These are phyloP conservation scores for Globisporangium irregulare DNA, from an alignment of 352 stramenopile genomes.

Conservation along the genomic window DNA sequence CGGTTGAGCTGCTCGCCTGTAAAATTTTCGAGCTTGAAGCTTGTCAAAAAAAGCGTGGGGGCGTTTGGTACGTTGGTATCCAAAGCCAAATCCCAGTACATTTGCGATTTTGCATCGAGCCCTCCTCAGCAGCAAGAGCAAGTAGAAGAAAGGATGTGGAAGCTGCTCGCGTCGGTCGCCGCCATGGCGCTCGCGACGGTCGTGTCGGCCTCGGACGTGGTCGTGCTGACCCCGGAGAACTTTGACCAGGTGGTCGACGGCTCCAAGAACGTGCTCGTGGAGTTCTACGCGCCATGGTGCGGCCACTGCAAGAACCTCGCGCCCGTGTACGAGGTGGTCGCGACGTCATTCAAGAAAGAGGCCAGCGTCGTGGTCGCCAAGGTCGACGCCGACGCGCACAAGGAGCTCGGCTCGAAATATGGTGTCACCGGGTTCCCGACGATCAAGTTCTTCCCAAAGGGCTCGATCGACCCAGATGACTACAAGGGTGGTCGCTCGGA, in stretches of 20 bases:
- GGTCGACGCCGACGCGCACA: conserved; percentile 89
- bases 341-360: conserved; percentile 84
- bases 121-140: neutral
- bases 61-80: neutral
- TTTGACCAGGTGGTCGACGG: conserved; percentile 81
- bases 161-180: conserved; percentile 45
- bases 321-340: conserved; percentile 82
- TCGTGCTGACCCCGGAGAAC: conserved; percentile 79
- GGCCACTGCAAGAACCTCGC: conserved; percentile 73
- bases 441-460: conserved; percentile 90
- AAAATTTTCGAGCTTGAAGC: conserved; percentile 1
- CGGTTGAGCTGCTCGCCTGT: neutral
- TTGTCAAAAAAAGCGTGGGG: too few relatives aligned
- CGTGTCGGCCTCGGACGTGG: conserved; percentile 64
- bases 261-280: conserved; percentile 81
- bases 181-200: conserved; percentile 45
- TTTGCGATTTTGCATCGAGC: conserved; percentile 7
- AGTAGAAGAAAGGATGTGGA: conserved; percentile 41
- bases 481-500: conserved; percentile 86
- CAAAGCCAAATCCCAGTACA: neutral
- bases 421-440: conserved; percentile 92
- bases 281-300: conserved; percentile 85
- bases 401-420: conserved; percentile 78
- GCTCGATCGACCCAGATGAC: conserved; percentile 72
- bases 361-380: conserved; percentile 83